Evolutionary conservation across 2,329 filamentous ascomycete genomes (phyloP), one percentile per base, ranked within the genome.

Genomic region (Apiospora saccharicola): DNA sequence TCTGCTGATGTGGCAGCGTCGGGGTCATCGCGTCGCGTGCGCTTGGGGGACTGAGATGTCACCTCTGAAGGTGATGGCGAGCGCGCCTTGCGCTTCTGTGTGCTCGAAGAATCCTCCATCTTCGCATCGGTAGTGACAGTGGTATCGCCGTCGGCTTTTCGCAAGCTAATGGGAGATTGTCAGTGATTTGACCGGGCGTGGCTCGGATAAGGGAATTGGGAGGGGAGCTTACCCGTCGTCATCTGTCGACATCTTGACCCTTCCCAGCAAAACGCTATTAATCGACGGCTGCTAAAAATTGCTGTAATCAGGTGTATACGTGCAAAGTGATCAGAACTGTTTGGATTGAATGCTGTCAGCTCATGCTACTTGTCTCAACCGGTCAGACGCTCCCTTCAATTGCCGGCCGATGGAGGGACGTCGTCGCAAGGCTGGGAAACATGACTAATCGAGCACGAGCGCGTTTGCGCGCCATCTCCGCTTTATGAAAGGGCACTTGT

Each of bases 1-100:
- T 72, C 69, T 75, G 73, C 57, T 49, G 76, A 61, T 43, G 69
- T 61, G 71, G 74, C 61, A 49, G 76, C 64, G 46, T 70, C 64
- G 71, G 75, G 72, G 69, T 70, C 70, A 13, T 76, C 74, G 64
- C 76, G 51, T 64, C 72, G 78, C 16, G 73, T 68, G 69, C 78
- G 75, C 73, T 80, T 81, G 1, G 78, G 75, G 19, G 79, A 79
- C 57, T 76, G 72, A 41, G 74, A 72, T 22, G 73, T 41, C 43
- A 77, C 76, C 24, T 75, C 71, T 24, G 71, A 64, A 16, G 68
- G 74, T 10, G 71, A 71, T 24, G 75, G 74, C 16, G 77, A 75
- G 0, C 77, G 78, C 12, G 79, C 80, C 67, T 81, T 82, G 72
- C 81, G 79, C 75, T 82, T 82, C 70, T 79, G 79, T 43, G 73